phyloP scores from a whole-genome alignment of 768 basidiomycete species.

The Mycena venus region DNA sequence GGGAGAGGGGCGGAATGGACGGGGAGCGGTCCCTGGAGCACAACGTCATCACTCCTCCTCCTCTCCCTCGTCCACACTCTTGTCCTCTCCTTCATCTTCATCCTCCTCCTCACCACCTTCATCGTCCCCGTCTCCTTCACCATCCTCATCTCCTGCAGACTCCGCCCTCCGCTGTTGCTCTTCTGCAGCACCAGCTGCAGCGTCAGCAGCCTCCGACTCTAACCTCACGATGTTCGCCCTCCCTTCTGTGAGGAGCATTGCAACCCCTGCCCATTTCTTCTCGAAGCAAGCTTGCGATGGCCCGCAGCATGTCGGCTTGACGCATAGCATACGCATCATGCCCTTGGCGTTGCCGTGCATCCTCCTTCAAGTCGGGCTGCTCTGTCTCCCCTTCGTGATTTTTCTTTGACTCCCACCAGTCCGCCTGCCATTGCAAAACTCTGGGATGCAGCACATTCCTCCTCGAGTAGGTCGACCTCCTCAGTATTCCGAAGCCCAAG shows the following conservation, averaged over 20 bases:
- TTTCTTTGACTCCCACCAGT: constrained; percentile 14
- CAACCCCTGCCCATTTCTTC: background rate
- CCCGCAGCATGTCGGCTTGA: background rate
- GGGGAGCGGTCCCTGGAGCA: too few relatives aligned
- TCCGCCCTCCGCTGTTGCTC: too few relatives aligned
- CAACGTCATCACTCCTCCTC: too few relatives aligned
- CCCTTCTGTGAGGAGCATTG: background rate
- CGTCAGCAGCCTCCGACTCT: background rate
- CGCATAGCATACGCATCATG: too few relatives aligned
- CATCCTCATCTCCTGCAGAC: background rate
- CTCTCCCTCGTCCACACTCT: too few relatives aligned
- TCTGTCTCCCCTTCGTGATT: background rate
- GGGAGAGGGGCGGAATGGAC: too few relatives aligned
- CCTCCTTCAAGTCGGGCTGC: background rate
- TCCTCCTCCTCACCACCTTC: background rate
- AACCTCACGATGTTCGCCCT: background rate
- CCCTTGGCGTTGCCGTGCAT: background rate
- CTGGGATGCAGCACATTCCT: constrained; percentile 23
- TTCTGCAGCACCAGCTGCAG: background rate
- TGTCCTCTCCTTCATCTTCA: background rate
- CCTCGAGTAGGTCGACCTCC: constrained; percentile 28
- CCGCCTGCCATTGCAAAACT: constrained; percentile 11
- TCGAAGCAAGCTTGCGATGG: background rate
- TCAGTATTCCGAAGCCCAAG: constrained; percentile 15
- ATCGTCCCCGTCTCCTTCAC: background rate